Base-by-base conservation (phyloP, 2,329 filamentous ascomycete genomes). In the Fusarium napiforme region DNA sequence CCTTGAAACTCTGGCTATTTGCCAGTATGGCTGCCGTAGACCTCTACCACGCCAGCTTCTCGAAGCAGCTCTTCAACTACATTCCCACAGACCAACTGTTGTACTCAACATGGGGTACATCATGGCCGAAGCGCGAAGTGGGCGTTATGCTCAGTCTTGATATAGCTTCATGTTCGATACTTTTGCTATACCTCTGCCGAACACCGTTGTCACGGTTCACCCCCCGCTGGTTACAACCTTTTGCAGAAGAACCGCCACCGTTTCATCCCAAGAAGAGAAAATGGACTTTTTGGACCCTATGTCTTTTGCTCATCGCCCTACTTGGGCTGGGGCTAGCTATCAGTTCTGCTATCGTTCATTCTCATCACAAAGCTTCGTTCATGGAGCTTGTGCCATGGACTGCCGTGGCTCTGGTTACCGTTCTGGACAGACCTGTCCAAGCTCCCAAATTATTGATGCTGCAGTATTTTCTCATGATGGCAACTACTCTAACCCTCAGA, bases 201-300 rank as follows among this genome's bases (percentile, higher is more conserved):
- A 60, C 72, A 8, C 75, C 71, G 6, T 62, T 83, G 10, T 67
- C 75, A 5, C 77, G 78, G 7, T 67, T 71, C 7, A 77, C 82
- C 3, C 85, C 85, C 0, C 78, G 75, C 47, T 87, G 85, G 84
- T 76, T 82, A 19, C 80, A 79, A 15, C 82, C 83, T 4, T 87
- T 87, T 66, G 85, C 85, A 6, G 77, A 79, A 14, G 85, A 87
- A 71, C 69, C 81, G 26, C 72, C 52, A 0, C 73, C 76, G 3
- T 69, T 64, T 3, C 39, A 60, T 0, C 43, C 71, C 23, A 81
- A 78, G 43, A 67, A 75, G 30, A 82, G 72, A 47, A 60, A 70
- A 16, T 86, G 83, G 84, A 83, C 79, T 2, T 70, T 79, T 45
- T 85, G 83, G 82, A 84, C 83, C 3, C 60, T 82, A 7, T 74